Evolutionary conservation across 768 basidiomycete genomes (phyloP), one percentile per base, ranked within the genome.

Genomic region (Pleurotus eryngii): DNA sequence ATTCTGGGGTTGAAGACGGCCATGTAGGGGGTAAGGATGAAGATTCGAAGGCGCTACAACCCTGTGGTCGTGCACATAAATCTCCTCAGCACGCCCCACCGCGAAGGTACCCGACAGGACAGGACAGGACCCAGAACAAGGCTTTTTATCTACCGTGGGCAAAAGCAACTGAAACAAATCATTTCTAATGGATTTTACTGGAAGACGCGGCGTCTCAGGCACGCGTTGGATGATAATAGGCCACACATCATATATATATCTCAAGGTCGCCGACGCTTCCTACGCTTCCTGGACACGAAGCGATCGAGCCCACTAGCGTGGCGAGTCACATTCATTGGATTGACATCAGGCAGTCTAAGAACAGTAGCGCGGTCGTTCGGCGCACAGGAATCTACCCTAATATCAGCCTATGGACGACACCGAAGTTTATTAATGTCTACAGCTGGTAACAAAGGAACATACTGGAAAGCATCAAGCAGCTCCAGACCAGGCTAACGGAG

Each of bases 1-100:
- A 89, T 89, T 65, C 84, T 87, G 3, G 87, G 86, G 67, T 89
- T 89, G 74, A 90, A 89, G 58, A 85, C 74, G 66, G 78, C 79
- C 83, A 84, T 85, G 57, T 46, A 47, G 37, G 37, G 37, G 42
- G 27, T 17, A 30, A 39, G 55, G 46, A 40, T 18, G 45, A 24
- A 40, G 51, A n/a, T 42, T 54, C 24, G 39, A 54, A 38, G 51
- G 51, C 51, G 39, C 51, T 54, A 54, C 51, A 22, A 54, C 51
- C 20, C 18, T 54, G 51, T 39, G 51, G n/a, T 35, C 39, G 38
- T 54, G 49, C 27, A 39, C 51, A 54, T 54, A 54, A 54, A 54
- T 54, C 51, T 53, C 18, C 39, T 42, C 37, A 15, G 51, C 39
- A 14, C n/a, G 14, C 18, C 30, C 22, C 39, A 39, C 51, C 22